Evolutionary conservation across 2,329 filamentous ascomycete genomes (phyloP).

Genomic region (Epichloe coenophiala): DNA sequence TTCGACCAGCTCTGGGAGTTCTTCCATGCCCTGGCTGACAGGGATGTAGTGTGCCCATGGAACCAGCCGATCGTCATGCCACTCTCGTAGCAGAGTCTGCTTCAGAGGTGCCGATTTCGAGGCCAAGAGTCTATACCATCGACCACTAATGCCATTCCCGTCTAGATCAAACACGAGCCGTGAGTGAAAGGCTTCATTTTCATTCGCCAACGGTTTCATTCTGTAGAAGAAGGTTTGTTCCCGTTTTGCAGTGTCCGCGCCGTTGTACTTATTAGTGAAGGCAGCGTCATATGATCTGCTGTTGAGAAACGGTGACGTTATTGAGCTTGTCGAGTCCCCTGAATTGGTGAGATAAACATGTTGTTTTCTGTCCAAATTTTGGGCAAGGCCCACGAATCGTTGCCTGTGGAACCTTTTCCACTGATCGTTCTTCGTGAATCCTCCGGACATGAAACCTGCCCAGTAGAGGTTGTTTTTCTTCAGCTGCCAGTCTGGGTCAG

Average conservation of each 20-base stretch:
- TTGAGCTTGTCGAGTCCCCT: too few species aligned
- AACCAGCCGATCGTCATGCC: conserved; percentile 42
- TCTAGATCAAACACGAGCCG: conserved; percentile 38
- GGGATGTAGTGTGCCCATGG: conserved; percentile 46
- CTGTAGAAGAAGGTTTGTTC: conserved; percentile 20
- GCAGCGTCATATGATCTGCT: conserved; percentile 27
- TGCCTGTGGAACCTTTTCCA: conserved; percentile 36
- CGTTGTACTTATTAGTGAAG: conserved; percentile 31
- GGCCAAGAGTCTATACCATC: conserved; percentile 36
- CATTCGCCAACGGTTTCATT: conserved; percentile 17
- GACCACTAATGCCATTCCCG: conserved; percentile 41
- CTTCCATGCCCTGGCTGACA: conserved; percentile 33
- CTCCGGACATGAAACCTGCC: conserved; percentile 42
- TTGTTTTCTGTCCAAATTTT: conserved; percentile 15
- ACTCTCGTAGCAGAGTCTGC: conserved; percentile 38
- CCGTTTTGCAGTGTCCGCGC: conserved; percentile 24
- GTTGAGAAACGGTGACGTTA: conserved; percentile 11
- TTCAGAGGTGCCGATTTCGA: conserved; percentile 36
- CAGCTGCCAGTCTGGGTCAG: conserved; percentile 32
- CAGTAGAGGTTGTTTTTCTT: conserved; percentile 42
- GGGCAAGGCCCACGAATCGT: conserved; percentile 25
- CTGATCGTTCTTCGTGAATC: conserved; percentile 17
- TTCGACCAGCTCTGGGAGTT: conserved; percentile 36
- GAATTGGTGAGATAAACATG: too few species aligned
- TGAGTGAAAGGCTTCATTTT: conserved; percentile 19